These are phyloP conservation scores for Podospora appendiculata DNA, from an alignment of 495 filamentous ascomycete genomes.

Conservation along the genomic window DNA sequence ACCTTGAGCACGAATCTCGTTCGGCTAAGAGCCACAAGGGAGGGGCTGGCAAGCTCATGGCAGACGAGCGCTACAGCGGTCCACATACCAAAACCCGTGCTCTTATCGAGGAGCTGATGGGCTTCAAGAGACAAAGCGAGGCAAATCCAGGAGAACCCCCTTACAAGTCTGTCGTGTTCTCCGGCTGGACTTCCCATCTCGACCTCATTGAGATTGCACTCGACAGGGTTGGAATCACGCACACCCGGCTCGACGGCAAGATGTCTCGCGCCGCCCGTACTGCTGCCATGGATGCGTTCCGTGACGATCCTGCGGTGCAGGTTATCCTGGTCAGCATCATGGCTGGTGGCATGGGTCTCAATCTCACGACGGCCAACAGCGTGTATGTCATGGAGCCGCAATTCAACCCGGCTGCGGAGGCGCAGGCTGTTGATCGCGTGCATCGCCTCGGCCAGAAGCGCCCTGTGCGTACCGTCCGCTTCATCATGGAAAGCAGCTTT, in stretches of 20 bases:
- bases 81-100: conserved; percentile 87
- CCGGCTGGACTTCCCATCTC: conserved; percentile 86
- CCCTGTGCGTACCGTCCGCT: conserved; percentile 71
- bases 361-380: conserved; percentile 74
- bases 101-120: conserved; percentile 59
- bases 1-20: conserved; percentile 48
- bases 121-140: conserved; percentile 51
- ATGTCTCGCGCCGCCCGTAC: conserved; percentile 68
- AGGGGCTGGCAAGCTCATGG: conserved; percentile 46
- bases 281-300: conserved; percentile 66
- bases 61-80: conserved; percentile 64
- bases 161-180: conserved; percentile 88
- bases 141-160: conserved; percentile 52
- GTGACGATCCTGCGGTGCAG: conserved; percentile 59
- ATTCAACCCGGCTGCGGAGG: conserved; percentile 91
- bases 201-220: conserved; percentile 89
- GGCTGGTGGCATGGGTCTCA: conserved; percentile 87
- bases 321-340: conserved; percentile 87
- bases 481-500: conserved; percentile 82
- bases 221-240: conserved; percentile 55
- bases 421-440: conserved; percentile 89
- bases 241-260: conserved; percentile 78
- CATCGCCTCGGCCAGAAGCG: conserved; percentile 89
- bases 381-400: conserved; percentile 98
- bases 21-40: conserved; percentile 27